A percentile compares a stretch with the other conserved stretches of the same genome.
These are phyloP conservation scores for Colletotrichum gloeosporioides DNA, from an alignment of 2,329 filamentous ascomycete species.

Conservation along the genomic window DNA sequence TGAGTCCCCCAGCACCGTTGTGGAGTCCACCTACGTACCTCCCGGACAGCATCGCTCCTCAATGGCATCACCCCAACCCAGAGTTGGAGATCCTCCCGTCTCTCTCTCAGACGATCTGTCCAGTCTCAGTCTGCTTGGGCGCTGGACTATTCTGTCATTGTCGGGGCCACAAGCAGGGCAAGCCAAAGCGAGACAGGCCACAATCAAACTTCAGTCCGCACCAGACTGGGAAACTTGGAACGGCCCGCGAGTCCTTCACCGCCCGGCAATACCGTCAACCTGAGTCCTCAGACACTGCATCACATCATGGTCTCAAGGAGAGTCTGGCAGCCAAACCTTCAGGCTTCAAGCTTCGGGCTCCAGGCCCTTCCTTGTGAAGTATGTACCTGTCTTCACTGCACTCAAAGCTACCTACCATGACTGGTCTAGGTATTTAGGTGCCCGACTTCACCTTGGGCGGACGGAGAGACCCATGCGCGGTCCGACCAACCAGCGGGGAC, in stretches of 20 bases:
- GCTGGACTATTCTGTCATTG: background rate
- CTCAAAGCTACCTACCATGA: background rate
- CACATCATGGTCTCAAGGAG: background rate
- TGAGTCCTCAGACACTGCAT: background rate
- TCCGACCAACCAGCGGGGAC: conserved; percentile 6
- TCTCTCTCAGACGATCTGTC: conserved; percentile 7
- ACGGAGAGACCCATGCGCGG: background rate
- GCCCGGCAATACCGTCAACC: background rate
- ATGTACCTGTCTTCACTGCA: background rate
- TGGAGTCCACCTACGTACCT: conserved; percentile 15
- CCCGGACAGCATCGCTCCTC: conserved; percentile 1
- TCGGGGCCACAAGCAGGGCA: background rate
- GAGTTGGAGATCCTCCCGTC: conserved; percentile 6
- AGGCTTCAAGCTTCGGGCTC: background rate
- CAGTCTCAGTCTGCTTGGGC: background rate
- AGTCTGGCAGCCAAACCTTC: background rate
- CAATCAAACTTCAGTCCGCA: conserved; percentile 4
- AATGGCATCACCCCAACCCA: conserved; percentile 12
- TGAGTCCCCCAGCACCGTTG: background rate
- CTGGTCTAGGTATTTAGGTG: background rate
- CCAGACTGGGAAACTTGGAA: conserved; percentile 10
- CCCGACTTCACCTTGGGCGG: background rate
- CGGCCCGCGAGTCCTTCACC: background rate
- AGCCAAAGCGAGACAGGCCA: conserved; percentile 7
- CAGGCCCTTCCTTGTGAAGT: background rate